phyloP scores from a whole-genome alignment of 768 basidiomycete species.

The Macrocybe gigantea region DNA sequence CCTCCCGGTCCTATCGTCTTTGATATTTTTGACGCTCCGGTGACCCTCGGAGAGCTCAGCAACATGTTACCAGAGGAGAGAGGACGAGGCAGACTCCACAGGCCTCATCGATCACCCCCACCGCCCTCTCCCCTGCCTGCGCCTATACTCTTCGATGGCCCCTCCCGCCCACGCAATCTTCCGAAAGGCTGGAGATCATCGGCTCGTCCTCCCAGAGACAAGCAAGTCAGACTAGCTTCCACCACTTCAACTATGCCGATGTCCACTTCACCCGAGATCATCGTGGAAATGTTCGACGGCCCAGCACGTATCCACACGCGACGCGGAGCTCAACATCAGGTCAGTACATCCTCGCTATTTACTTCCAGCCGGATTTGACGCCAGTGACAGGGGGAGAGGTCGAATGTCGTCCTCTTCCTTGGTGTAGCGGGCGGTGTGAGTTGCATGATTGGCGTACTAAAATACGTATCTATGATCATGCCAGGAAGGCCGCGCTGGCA shows the following conservation, averaged over 20 bases:
- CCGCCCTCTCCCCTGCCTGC: background rate
- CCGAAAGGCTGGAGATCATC: background rate
- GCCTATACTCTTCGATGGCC: constrained; percentile 1
- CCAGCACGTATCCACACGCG: background rate
- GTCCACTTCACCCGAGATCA: background rate
- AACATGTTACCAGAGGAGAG: background rate
- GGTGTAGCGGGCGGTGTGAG: background rate
- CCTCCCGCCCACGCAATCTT: background rate
- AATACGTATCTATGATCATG: too few species aligned
- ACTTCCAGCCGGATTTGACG: background rate
- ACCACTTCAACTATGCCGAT: background rate
- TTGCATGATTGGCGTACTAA: background rate
- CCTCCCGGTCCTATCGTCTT: background rate
- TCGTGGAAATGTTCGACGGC: background rate
- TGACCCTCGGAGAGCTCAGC: background rate
- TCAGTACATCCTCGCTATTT: background rate
- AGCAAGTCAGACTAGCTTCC: background rate
- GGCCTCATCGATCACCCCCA: background rate
- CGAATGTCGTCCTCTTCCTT: background rate
- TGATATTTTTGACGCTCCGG: background rate
- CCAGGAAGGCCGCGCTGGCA: too few species aligned
- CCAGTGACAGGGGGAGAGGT: background rate
- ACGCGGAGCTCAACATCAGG: background rate
- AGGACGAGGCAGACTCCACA: background rate
- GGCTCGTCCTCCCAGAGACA: background rate